Conservation (phyloP, 176 grass and related monocot genomes). For the Saccharum spontaneum region DNA sequence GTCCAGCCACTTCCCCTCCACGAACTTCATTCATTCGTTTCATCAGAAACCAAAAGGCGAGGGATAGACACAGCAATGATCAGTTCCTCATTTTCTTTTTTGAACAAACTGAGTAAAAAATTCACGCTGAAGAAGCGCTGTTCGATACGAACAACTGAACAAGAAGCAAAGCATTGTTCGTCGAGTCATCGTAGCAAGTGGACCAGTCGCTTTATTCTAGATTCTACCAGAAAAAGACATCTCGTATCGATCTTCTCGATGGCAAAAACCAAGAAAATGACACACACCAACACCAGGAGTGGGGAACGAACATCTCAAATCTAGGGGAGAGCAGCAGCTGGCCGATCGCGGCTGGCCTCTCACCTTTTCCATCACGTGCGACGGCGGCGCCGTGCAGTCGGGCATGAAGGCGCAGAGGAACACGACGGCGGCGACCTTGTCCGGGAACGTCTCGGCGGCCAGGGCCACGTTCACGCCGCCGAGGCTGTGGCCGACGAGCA, state of each 20-base stretch:
- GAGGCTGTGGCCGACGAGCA: slow-evolving; percentile 80
- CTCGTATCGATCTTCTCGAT: not conserved
- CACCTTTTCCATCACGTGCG: slow-evolving; percentile 54
- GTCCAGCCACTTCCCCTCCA: slow-evolving; percentile 33
- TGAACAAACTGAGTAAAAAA: not conserved
- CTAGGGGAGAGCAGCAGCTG: not conserved
- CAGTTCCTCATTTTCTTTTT: not conserved
- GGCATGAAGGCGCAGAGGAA: slow-evolving; percentile 80
- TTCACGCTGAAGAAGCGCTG: not conserved
- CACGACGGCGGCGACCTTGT: slow-evolving; percentile 72
- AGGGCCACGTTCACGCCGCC: slow-evolving; percentile 63
- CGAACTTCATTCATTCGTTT: slow-evolving; percentile 18
- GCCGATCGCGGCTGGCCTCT: not conserved
- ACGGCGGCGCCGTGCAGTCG: slow-evolving; percentile 38
- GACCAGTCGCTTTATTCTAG: not conserved
- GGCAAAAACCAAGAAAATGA: not conserved
- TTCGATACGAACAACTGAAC: not conserved
- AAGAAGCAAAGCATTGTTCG: not conserved
- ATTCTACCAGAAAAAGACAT: not conserved
- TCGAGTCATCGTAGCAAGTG: not conserved
- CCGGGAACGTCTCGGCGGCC: slow-evolving; percentile 76
- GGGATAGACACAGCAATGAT: too few species aligned
- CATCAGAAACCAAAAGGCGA: not conserved
- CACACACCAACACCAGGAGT: not conserved
- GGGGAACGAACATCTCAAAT: not conserved